Percentiles rank a stretch among this genome's conserved stretches.
Evolutionary conservation across 1,284 basidiomycete species (phyloP).

Genomic region (Ceratobasidium sp.): DNA sequence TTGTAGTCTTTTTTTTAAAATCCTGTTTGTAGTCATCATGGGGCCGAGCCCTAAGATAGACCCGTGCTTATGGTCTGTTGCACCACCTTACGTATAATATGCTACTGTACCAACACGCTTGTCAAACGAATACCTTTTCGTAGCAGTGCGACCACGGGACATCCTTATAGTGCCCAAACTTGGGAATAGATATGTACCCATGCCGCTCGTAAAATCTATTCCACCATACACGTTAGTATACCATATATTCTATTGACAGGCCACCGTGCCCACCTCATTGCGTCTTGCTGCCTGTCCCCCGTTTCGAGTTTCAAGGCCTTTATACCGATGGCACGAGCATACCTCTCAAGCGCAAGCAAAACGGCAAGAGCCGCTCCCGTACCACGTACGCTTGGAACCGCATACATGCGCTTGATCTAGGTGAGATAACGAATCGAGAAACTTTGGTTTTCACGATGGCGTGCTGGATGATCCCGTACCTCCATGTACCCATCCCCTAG

Average conservation of each 20-base stretch:
- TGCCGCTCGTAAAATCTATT: constrained; percentile 32
- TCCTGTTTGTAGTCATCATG: no score
- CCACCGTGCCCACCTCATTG: constrained; percentile 8
- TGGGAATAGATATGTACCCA: constrained; percentile 21
- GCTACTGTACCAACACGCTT: background rate
- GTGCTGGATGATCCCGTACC: constrained; percentile 2
- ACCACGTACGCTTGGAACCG: constrained; percentile 22
- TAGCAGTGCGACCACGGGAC: constrained; percentile 35
- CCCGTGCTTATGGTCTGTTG: no score
- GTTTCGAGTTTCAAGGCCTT: constrained; percentile 29
- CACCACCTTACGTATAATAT: no score
- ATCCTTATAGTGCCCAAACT: constrained; percentile 33
- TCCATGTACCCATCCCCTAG: constrained; percentile 41
- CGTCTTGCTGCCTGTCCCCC: constrained; percentile 16
- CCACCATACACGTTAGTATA: no score
- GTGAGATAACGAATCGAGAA: constrained; percentile 2
- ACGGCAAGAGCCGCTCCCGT: constrained; percentile 27
- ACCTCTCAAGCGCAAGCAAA: constrained; percentile 21
- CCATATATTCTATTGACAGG: background rate
- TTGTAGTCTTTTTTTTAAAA: no score
- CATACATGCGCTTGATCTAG: constrained; percentile 41
- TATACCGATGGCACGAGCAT: constrained; percentile 24
- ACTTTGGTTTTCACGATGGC: background rate
- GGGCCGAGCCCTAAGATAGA: no score
- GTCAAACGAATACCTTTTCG: constrained; percentile 15